Percentiles rank a stretch among this genome's conserved stretches.
Conservation (phyloP, 2,329 filamentous ascomycete genomes). For the Tolypocladium amazonense region DNA sequence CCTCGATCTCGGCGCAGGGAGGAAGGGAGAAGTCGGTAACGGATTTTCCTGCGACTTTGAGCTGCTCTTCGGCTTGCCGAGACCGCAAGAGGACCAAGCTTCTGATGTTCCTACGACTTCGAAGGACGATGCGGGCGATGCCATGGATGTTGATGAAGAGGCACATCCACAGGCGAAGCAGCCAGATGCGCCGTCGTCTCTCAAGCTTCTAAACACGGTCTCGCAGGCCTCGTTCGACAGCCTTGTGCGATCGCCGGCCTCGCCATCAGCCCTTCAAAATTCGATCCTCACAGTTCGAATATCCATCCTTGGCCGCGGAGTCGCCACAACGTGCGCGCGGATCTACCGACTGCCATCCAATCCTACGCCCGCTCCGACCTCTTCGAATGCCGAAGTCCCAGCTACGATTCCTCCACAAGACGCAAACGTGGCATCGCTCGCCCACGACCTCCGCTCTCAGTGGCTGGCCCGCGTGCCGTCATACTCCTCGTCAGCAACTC, state of each 20-base stretch:
- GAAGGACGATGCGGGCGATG: conserved; percentile 12
- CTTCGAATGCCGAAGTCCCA: conserved; percentile 32
- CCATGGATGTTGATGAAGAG: conserved; percentile 21
- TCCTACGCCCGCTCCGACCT: conserved; percentile 9
- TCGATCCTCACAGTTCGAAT: conserved; percentile 53
- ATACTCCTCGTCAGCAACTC: neutral
- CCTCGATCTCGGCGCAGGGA: conserved; percentile 60
- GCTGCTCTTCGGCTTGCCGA: conserved; percentile 37
- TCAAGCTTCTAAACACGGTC: conserved; percentile 12
- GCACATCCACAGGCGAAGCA: neutral
- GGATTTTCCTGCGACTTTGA: conserved; percentile 84
- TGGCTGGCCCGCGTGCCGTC: conserved; percentile 56
- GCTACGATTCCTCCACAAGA: conserved; percentile 26
- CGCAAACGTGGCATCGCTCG: conserved; percentile 17
- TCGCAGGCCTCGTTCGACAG: conserved; percentile 19
- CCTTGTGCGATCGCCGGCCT: conserved; percentile 11
- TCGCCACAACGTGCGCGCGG: conserved; percentile 60
- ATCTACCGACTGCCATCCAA: conserved; percentile 68
- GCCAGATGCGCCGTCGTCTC: neutral
- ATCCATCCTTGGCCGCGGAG: conserved; percentile 57
- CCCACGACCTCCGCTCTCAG: conserved; percentile 45
- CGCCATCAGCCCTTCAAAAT: conserved; percentile 19
- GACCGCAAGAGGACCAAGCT: conserved; percentile 4
- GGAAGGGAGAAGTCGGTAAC: conserved; percentile 71
- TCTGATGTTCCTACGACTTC: neutral